Conservation (phyloP, 306 rosid genomes). For the Medicago ruthenica region DNA sequence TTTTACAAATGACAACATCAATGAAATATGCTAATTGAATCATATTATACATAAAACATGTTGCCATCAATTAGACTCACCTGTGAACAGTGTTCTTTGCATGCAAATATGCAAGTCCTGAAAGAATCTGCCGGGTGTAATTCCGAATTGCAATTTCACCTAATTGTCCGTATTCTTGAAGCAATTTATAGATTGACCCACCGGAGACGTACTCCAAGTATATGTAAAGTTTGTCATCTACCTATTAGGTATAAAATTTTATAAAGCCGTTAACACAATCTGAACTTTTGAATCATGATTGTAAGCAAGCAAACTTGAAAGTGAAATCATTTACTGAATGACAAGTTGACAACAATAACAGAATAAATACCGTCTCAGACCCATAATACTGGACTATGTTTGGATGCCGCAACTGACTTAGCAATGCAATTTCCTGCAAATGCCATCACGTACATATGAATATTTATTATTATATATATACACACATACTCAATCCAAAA, state of each 20-base stretch:
- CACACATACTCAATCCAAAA: neutral
- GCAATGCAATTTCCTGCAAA: slow-evolving; percentile 83
- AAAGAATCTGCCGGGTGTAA: slow-evolving; percentile 88
- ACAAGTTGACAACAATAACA: slow-evolving; percentile 15
- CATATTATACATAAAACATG: slow-evolving; percentile 17
- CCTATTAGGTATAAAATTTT: slow-evolving; percentile 54
- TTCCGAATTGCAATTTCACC: slow-evolving; percentile 87
- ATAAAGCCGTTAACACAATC: slow-evolving; percentile 33
- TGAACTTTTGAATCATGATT: slow-evolving; percentile 21
- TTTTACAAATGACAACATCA: slow-evolving; percentile 53
- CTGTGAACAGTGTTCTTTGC: slow-evolving; percentile 91
- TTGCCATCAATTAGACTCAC: slow-evolving; percentile 50
- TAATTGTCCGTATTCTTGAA: slow-evolving; percentile 84
- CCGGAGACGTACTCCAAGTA: slow-evolving; percentile 96
- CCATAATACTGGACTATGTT: slow-evolving; percentile 95
- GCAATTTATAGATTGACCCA: slow-evolving; percentile 89
- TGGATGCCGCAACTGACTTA: slow-evolving; percentile 86
- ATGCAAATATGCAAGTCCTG: slow-evolving; percentile 92
- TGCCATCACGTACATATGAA: slow-evolving; percentile 21
- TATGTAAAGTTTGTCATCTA: slow-evolving; percentile 80
- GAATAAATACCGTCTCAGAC: slow-evolving; percentile 62
- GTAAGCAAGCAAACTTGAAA: slow-evolving; percentile 18
- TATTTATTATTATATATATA: slow-evolving; percentile 1
- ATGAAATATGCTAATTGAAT: slow-evolving; percentile 13
- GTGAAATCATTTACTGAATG: slow-evolving; percentile 29